Base-by-base conservation (phyloP, 129 eudicot species). In the Flaveria linearis region DNA sequence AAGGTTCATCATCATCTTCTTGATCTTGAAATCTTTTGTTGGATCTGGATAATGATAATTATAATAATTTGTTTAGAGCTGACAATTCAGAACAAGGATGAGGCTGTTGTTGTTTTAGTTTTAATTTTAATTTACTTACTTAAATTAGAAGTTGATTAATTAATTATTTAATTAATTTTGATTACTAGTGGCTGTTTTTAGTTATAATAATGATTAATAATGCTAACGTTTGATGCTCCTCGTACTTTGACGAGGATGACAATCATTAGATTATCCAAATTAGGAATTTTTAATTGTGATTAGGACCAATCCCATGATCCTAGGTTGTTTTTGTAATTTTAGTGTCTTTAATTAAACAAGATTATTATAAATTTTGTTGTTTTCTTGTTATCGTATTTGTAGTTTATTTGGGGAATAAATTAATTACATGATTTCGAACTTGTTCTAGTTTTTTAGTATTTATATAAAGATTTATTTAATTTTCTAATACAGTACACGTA, bases 1-100 rank as follows among this genome's bases (percentile, higher is more conserved):
- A 85, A 84, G 90, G 87, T 49, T 88, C 93, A 57, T 82, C 93
- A 15, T 82, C 96, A 55, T 91, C 93, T 51, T 84, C 86, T 77
- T 90, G 71, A 90, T 74, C 42, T 64, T 50, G 11, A 25, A 62
- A 25, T 58, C 61, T 55, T 28, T 14, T 67, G 1, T 75, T 62
- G 4, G 14, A 20, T 63, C 9, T 63, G 69, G 69, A 13, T 60
- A 15, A 14, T 63, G 28, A 63, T 30, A 30, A 30, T 28, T 28
- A 28, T 10, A 11, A 2, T 78, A 69, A 42, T 64, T 45, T 30
- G 71, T 58, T 58, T 58, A 78, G 71, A 50, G 69, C 2, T 63
- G 14, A 26, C 15, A 8, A 61, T 25, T 9, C 18, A 61, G 67
- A 60, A 26, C 13, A 12, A 28, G 41, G 64, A 60, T 60, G 66